phyloP scores from a whole-genome alignment of 176 grass and related monocot genomes.

The Olyra latifolia region DNA sequence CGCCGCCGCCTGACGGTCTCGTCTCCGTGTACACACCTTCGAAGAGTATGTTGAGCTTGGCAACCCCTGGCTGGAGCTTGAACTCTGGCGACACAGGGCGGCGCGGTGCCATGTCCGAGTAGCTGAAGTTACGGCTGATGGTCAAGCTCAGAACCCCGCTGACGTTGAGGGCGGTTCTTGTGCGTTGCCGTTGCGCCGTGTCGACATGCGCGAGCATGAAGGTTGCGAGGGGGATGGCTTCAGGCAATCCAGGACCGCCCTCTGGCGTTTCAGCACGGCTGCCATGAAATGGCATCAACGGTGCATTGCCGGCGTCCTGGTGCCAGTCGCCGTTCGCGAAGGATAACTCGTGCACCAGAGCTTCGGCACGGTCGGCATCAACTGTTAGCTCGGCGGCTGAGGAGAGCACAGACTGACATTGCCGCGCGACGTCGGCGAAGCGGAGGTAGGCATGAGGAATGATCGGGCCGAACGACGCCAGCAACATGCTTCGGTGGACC shows the following conservation, averaged over 20 bases:
- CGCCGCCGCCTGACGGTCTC: background rate
- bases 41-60: slow-evolving; percentile 37
- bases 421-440: background rate
- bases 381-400: background rate
- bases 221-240: slow-evolving; percentile 18
- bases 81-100: slow-evolving; percentile 39
- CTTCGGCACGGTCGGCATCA: background rate
- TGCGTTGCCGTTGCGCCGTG: background rate
- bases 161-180: slow-evolving; percentile 38
- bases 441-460: slow-evolving; percentile 14
- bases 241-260: background rate
- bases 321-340: slow-evolving; percentile 17
- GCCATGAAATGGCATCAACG: background rate
- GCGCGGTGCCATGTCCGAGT: slow-evolving; percentile 14
- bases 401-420: slow-evolving; percentile 12
- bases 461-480: too few species aligned
- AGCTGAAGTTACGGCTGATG: slow-evolving; percentile 16
- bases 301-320: background rate
- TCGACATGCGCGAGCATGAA: slow-evolving; percentile 48
- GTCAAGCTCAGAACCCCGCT: slow-evolving; percentile 42
- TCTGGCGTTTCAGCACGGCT: background rate
- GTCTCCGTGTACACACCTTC: slow-evolving; percentile 50
- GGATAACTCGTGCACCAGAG: background rate
- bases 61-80: slow-evolving; percentile 34
- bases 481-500: background rate